Evolutionary conservation across 768 basidiomycete genomes (phyloP).

Genomic region (Lentinula aciculospora): DNA sequence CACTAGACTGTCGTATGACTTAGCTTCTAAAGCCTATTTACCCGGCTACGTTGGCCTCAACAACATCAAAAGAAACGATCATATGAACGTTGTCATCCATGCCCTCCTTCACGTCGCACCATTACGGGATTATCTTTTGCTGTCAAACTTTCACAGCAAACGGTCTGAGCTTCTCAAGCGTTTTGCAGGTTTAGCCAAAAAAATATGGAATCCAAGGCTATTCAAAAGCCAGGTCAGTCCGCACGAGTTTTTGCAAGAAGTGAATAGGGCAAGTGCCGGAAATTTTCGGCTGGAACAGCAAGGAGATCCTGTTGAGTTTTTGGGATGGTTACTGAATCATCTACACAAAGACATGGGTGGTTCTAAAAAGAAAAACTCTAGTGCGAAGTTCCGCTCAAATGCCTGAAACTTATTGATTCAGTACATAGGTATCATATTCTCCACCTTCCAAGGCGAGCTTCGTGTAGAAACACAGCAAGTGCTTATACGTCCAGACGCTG

Average conservation of each 20-base stretch:
- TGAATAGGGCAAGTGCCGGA: slow-evolving; percentile 80
- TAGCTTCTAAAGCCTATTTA: slow-evolving; percentile 73
- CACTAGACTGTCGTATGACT: slow-evolving; percentile 78
- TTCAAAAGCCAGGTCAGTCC: slow-evolving; percentile 99
- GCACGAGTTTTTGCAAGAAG: slow-evolving; percentile 98
- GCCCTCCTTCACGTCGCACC: slow-evolving; percentile 88
- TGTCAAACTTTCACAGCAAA: slow-evolving; percentile 68
- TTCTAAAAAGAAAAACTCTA: slow-evolving; percentile 87
- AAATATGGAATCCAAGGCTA: slow-evolving; percentile 92
- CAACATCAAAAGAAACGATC: slow-evolving; percentile 96
- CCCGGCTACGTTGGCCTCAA: slow-evolving; percentile 96
- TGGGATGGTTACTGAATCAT: slow-evolving; percentile 92
- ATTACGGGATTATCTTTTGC: slow-evolving; percentile 80
- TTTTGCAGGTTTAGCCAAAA: slow-evolving; percentile 82
- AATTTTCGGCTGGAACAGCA: slow-evolving; percentile 92
- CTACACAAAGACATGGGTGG: slow-evolving; percentile 93
- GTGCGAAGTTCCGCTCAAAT: slow-evolving; percentile 40
- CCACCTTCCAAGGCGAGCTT: slow-evolving; percentile 91
- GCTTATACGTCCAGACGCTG: slow-evolving; percentile 72
- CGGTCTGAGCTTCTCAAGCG: slow-evolving; percentile 85
- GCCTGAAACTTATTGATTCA: slow-evolving; percentile 13
- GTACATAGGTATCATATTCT: slow-evolving; percentile 77
- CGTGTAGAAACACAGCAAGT: slow-evolving; percentile 93
- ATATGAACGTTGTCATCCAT: slow-evolving; percentile 96
- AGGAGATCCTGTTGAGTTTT: slow-evolving; percentile 94